Evolutionary conservation across 2,329 filamentous ascomycete genomes (phyloP).

Genomic region (Calonectria leucothoes): DNA sequence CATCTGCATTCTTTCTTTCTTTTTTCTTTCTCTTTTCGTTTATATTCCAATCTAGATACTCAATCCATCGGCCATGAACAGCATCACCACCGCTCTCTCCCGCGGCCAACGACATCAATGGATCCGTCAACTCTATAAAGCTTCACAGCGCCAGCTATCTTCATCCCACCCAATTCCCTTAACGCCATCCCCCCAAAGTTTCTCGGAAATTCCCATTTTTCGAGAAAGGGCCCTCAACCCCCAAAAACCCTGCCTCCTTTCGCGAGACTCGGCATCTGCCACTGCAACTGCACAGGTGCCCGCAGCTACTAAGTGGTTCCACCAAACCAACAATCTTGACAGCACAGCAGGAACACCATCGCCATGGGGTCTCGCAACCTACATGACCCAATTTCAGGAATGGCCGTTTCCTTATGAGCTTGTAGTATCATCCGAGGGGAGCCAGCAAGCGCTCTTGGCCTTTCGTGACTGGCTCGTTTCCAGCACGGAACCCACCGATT

Average conservation of each 20-base stretch:
- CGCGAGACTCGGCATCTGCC: constrained; percentile 56
- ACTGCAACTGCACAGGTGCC: constrained; percentile 52
- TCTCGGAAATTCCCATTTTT: constrained; percentile 58
- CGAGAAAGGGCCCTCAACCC: constrained; percentile 63
- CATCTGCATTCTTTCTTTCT: neutral
- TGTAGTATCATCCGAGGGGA: constrained; percentile 39
- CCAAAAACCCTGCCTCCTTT: constrained; percentile 61
- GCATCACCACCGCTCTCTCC: neutral
- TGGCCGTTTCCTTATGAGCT: constrained; percentile 54
- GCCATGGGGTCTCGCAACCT: constrained; percentile 35
- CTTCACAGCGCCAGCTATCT: constrained; percentile 12
- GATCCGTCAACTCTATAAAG: constrained; percentile 30
- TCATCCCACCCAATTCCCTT: constrained; percentile 20
- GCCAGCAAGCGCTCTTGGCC: constrained; percentile 28
- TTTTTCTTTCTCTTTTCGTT: neutral
- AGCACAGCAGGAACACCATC: neutral
- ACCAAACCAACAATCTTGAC: neutral
- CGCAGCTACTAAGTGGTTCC: constrained; percentile 71
- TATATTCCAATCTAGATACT: no score
- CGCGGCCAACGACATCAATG: constrained; percentile 19
- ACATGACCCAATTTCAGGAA: constrained; percentile 46
- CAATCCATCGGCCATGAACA: constrained; percentile 25
- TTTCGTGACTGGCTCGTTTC: constrained; percentile 45
- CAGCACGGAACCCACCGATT: constrained; percentile 43
- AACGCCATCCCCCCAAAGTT: constrained; percentile 15